Evolutionary conservation across 257 asterid species (phyloP).

Genomic region (Cordia subcordata): DNA sequence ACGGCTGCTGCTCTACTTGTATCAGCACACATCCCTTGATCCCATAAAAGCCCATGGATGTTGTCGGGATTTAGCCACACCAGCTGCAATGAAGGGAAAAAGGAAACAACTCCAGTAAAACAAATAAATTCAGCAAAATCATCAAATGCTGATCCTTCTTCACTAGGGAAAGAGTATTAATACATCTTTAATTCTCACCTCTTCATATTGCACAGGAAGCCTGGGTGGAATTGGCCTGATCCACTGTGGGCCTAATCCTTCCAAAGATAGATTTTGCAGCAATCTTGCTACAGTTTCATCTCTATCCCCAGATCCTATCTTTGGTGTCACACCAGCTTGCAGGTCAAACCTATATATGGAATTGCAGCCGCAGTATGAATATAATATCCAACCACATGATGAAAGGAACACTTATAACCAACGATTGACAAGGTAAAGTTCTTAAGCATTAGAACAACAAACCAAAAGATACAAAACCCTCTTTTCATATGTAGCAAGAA

Average conservation of each 20-base stretch:
- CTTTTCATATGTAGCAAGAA: slow-evolving; percentile 12
- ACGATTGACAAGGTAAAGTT: background rate
- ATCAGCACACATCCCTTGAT: slow-evolving; percentile 97
- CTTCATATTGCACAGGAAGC: slow-evolving; percentile 84
- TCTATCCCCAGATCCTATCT: slow-evolving; percentile 80
- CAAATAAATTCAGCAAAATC: slow-evolving; percentile 6
- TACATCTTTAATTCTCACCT: slow-evolving; percentile 38
- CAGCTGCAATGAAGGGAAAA: slow-evolving; percentile 47
- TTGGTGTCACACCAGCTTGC: slow-evolving; percentile 71
- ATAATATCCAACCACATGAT: slow-evolving; percentile 5
- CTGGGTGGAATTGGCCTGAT: slow-evolving; percentile 88
- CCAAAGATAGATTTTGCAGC: slow-evolving; percentile 56
- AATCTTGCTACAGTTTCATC: slow-evolving; percentile 71
- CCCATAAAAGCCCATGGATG: slow-evolving; percentile 90
- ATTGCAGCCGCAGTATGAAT: slow-evolving; percentile 12
- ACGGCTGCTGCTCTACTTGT: slow-evolving; percentile 95
- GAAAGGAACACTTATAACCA: slow-evolving; percentile 2
- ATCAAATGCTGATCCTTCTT: background rate
- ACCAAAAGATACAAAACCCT: background rate
- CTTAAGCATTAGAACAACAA: slow-evolving; percentile 10
- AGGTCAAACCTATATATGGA: slow-evolving; percentile 66
- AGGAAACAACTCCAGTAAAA: background rate
- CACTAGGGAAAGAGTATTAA: slow-evolving; percentile 11
- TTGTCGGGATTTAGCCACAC: slow-evolving; percentile 88
- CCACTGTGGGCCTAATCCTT: slow-evolving; percentile 85